Conservation (phyloP, 345 rosid species). For the Pistacia integerrima region DNA sequence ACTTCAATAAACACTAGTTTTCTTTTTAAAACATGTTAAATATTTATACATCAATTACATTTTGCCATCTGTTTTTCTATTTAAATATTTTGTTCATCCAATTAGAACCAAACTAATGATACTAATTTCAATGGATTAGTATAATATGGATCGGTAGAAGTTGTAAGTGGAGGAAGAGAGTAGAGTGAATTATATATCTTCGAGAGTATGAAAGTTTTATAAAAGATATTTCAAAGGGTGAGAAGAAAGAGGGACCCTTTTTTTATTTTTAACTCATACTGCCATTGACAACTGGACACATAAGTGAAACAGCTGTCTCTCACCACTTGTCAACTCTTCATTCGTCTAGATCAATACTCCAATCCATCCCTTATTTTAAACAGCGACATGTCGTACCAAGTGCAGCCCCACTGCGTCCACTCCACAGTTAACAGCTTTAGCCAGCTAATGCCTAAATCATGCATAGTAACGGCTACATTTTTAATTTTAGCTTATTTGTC, state of each 20-base stretch:
- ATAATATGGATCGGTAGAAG: too few relatives aligned
- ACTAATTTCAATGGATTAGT: too few relatives aligned
- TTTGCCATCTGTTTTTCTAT: too few relatives aligned
- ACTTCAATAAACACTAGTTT: too few relatives aligned
- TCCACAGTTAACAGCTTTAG: slow-evolving; percentile 32
- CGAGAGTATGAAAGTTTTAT: too few relatives aligned
- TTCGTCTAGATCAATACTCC: not conserved
- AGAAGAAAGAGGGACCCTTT: slow-evolving; percentile 22
- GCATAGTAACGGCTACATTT: slow-evolving; percentile 50
- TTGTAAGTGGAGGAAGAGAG: too few relatives aligned
- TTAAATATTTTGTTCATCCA: too few relatives aligned
- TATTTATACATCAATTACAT: too few relatives aligned
- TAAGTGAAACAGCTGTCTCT: slow-evolving; percentile 37
- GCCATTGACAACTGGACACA: slow-evolving; percentile 52
- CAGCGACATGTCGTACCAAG: slow-evolving; percentile 24
- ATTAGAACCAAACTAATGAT: too few relatives aligned
- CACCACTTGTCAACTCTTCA: not conserved
- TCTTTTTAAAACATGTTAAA: too few relatives aligned
- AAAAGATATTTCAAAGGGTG: too few relatives aligned
- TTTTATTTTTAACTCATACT: slow-evolving; percentile 5
- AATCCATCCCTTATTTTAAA: slow-evolving; percentile 1
- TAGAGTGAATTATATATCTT: too few relatives aligned
- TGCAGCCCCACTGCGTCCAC: slow-evolving; percentile 12
- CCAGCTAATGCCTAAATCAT: slow-evolving; percentile 26
- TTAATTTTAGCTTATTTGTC: slow-evolving; percentile 19